Conservation (phyloP, 306 rosid species). For the Sphenostylis stenocarpa region DNA sequence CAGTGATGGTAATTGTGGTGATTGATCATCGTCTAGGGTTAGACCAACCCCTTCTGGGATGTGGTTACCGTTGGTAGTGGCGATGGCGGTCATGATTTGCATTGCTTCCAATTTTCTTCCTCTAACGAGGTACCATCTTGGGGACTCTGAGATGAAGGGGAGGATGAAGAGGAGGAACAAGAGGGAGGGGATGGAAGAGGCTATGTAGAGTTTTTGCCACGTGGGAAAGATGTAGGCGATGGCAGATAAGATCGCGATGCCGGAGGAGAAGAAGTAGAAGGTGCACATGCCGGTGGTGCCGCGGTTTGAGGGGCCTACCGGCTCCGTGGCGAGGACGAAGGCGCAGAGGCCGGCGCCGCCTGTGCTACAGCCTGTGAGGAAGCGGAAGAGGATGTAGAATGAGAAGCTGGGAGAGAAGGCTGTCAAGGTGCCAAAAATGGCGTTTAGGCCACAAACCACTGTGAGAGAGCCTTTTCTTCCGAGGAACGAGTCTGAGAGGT, state of each 20-base stretch:
- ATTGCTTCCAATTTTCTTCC: conserved; percentile 56
- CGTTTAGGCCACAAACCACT: conserved; percentile 57
- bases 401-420: conserved; percentile 59
- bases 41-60: conserved; percentile 50
- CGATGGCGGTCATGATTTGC: conserved; percentile 57
- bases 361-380: conserved; percentile 77
- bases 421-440: conserved; percentile 65
- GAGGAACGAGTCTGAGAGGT: conserved; percentile 63
- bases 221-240: conserved; percentile 54
- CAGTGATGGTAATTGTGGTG: neutral
- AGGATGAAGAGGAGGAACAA: conserved; percentile 47
- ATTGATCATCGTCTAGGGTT: conserved; percentile 57
- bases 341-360: conserved; percentile 87
- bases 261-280: conserved; percentile 82
- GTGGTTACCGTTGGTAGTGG: conserved; percentile 49
- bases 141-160: conserved; percentile 79
- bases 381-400: conserved; percentile 57
- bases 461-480: conserved; percentile 82
- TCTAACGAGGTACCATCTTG: conserved; percentile 75
- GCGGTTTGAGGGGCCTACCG: conserved; percentile 63
- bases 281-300: conserved; percentile 77
- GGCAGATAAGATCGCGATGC: conserved; percentile 60
- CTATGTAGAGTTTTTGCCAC: conserved; percentile 72
- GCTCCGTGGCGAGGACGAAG: conserved; percentile 83
- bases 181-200: conserved; percentile 68